phyloP scores from a whole-genome alignment of 1,284 basidiomycete genomes.

The Leccinum solheimii region DNA sequence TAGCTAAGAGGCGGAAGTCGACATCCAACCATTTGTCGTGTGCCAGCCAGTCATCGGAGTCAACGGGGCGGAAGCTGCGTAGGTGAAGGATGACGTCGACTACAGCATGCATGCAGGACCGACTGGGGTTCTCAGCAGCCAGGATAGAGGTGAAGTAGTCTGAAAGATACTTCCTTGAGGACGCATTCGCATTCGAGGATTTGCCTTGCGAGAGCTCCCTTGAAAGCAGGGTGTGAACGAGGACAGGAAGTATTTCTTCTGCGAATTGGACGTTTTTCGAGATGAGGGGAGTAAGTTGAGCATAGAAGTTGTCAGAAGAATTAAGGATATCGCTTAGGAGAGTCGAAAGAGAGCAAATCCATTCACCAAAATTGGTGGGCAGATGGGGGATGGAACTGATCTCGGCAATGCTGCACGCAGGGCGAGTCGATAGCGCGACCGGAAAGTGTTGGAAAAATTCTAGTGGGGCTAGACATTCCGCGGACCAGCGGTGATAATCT shows the following conservation, averaged over 20 bases:
- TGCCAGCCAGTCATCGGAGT: slow-evolving; percentile 52
- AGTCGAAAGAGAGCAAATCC: slow-evolving; percentile 66
- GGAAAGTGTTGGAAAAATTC: slow-evolving; percentile 51
- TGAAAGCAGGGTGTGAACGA: slow-evolving; percentile 72
- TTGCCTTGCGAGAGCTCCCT: slow-evolving; percentile 29
- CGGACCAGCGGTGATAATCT: slow-evolving; percentile 38
- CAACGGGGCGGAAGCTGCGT: slow-evolving; percentile 58
- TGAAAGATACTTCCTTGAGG: slow-evolving; percentile 46
- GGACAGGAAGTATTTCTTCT: slow-evolving; percentile 66
- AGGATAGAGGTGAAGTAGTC: slow-evolving; percentile 67
- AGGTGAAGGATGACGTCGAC: slow-evolving; percentile 83
- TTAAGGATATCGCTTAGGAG: slow-evolving; percentile 64
- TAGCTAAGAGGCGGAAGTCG: slow-evolving; percentile 71
- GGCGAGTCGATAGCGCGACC: slow-evolving; percentile 31
- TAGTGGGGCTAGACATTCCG: slow-evolving; percentile 51
- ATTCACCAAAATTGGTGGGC: slow-evolving; percentile 53
- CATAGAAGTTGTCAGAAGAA: slow-evolving; percentile 61
- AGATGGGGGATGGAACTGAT: slow-evolving; percentile 41
- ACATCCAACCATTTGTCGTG: slow-evolving; percentile 86
- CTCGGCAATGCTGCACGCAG: slow-evolving; percentile 39
- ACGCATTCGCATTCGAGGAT: background rate
- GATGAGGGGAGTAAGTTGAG: slow-evolving; percentile 64
- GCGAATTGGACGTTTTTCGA: slow-evolving; percentile 58
- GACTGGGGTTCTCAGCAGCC: slow-evolving; percentile 40
- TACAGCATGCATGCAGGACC: slow-evolving; percentile 60